phyloP scores from a whole-genome alignment of 148 eudicot genomes.

The Camellia granthamiana region DNA sequence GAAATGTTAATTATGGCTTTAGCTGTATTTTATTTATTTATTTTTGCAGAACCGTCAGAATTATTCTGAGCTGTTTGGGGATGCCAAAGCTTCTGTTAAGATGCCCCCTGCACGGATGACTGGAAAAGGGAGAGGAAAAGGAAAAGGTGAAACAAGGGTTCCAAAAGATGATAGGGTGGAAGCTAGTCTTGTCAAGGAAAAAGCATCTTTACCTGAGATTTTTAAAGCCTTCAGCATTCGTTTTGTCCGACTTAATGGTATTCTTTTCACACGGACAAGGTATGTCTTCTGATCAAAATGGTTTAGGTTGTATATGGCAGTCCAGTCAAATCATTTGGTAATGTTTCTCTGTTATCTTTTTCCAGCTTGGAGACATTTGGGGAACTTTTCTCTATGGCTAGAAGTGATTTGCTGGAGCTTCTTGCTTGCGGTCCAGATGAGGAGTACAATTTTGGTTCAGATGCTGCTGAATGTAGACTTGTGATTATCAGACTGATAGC shows the following conservation, averaged over 20 bases:
- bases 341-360: slow-evolving; percentile 23
- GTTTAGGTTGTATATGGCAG: background rate
- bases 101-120: slow-evolving; percentile 35
- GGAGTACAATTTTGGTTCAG: slow-evolving; percentile 68
- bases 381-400: slow-evolving; percentile 57
- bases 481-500: slow-evolving; percentile 66
- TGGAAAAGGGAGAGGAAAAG: slow-evolving; percentile 69
- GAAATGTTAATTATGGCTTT: background rate
- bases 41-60: slow-evolving; percentile 79
- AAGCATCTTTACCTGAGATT: slow-evolving; percentile 34
- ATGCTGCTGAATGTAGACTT: slow-evolving; percentile 74
- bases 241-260: slow-evolving; percentile 83
- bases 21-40: background rate
- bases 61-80: slow-evolving; percentile 57
- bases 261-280: slow-evolving; percentile 97
- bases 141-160: slow-evolving; percentile 57
- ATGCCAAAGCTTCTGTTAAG: slow-evolving; percentile 52
- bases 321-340: background rate
- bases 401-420: slow-evolving; percentile 57
- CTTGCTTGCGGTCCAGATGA: slow-evolving; percentile 69
- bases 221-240: slow-evolving; percentile 58
- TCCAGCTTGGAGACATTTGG: slow-evolving; percentile 85
- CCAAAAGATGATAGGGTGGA: slow-evolving; percentile 50
- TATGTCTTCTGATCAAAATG: slow-evolving; percentile 20
- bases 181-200: slow-evolving; percentile 47